These are phyloP conservation scores for Calonectria hawksworthii DNA, from an alignment of 2,329 filamentous ascomycete genomes.

Conservation along the genomic window DNA sequence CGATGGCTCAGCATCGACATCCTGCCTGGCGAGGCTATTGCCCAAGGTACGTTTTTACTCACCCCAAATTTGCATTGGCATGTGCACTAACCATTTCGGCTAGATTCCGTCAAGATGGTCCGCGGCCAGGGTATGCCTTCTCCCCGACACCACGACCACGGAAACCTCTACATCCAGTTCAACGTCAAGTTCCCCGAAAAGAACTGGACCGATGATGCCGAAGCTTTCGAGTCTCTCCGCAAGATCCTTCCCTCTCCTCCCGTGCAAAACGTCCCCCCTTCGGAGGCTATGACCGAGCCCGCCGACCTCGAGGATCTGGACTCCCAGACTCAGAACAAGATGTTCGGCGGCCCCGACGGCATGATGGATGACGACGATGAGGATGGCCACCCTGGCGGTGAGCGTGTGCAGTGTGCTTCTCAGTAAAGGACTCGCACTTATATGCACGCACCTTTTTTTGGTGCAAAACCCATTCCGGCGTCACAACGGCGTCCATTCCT, in stretches of 20 bases:
- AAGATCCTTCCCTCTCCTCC: conserved; percentile 82
- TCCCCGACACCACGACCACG: conserved; percentile 92
- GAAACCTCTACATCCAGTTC: conserved; percentile 98
- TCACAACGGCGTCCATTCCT: conserved; percentile 35
- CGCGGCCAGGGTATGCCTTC: conserved; percentile 98
- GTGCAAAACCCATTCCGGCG: conserved; percentile 36
- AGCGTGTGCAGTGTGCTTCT: conserved; percentile 88
- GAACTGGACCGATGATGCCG: conserved; percentile 75
- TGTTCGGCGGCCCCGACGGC: conserved; percentile 73
- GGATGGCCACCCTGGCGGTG: conserved; percentile 79
- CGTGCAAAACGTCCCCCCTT: conserved; percentile 76
- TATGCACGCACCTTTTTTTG: conserved; percentile 15
- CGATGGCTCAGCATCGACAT: conserved; percentile 96
- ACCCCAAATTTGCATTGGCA: background rate
- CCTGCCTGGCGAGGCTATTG: conserved; percentile 93
- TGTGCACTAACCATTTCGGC: conserved; percentile 31
- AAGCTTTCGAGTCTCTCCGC: conserved; percentile 84
- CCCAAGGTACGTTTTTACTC: conserved; percentile 77
- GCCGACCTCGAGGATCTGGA: conserved; percentile 91
- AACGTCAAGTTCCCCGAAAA: conserved; percentile 96
- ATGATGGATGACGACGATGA: conserved; percentile 83
- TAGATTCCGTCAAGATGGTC: conserved; percentile 93
- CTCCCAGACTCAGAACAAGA: conserved; percentile 72
- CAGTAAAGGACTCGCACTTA: conserved; percentile 71
- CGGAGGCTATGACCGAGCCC: conserved; percentile 92